Conservation (phyloP, 805 yeast genomes). For the Starmerella scarabaei region DNA sequence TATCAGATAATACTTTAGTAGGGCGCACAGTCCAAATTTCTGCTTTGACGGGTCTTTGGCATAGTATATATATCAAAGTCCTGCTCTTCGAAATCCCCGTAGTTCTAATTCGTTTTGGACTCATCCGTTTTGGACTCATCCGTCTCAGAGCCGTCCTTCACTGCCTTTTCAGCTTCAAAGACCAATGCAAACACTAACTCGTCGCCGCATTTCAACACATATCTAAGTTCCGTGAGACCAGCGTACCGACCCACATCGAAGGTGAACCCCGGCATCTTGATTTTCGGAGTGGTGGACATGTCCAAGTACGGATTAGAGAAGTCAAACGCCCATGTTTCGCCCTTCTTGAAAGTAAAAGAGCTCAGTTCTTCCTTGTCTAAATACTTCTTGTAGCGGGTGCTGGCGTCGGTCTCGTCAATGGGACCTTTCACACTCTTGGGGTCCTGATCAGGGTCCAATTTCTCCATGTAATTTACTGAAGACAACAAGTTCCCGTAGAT, state of each 20-base stretch:
- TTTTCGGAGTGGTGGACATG: conserved; percentile 38
- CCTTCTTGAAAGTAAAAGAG: conserved; percentile 32
- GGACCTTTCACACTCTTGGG: conserved; percentile 5
- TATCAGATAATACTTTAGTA: no score
- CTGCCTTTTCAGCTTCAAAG: conserved; percentile 26
- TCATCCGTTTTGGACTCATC: no score
- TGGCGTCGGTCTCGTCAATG: conserved; percentile 21
- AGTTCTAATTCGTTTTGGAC: no score
- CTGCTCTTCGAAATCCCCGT: no score
- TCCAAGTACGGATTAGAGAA: conserved; percentile 45
- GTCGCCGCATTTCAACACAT: conserved; percentile 25
- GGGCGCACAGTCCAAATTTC: no score
- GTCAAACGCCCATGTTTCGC: conserved; percentile 34
- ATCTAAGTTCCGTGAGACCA: conserved; percentile 28
- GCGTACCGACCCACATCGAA: conserved; percentile 29
- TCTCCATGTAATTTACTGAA: conserved; percentile 38
- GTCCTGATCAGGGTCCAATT: conserved; percentile 5
- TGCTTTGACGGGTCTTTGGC: no score
- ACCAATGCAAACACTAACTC: conserved; percentile 22
- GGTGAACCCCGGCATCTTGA: conserved; percentile 39
- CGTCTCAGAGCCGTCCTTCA: no score
- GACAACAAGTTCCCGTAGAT: conserved; percentile 50
- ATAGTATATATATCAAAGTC: no score
- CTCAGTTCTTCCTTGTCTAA: conserved; percentile 30
- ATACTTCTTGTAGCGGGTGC: conserved; percentile 36